phyloP scores from a whole-genome alignment of 2,329 filamentous ascomycete species.

The Penicillium janthinellum region DNA sequence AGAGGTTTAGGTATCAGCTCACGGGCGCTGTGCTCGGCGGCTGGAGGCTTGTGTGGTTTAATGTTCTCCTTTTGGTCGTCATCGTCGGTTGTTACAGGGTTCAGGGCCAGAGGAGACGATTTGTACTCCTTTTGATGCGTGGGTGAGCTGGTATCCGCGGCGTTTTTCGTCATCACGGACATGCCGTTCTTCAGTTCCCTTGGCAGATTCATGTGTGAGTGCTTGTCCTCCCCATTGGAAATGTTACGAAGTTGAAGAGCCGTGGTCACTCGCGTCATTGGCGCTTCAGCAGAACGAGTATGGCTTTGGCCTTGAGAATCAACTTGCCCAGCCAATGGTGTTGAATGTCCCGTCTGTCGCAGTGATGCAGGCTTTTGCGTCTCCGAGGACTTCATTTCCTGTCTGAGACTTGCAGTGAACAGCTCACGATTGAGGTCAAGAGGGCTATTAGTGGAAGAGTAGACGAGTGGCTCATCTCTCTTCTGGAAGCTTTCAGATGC shows the following conservation, averaged over 20 bases:
- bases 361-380: neutral
- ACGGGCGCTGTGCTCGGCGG: neutral
- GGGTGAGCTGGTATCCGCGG: constrained; percentile 4
- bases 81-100: constrained; percentile 22
- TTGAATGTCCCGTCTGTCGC: neutral
- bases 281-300: neutral
- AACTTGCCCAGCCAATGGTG: neutral
- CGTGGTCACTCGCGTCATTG: constrained; percentile 1
- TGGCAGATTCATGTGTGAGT: neutral
- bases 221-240: neutral
- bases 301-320: constrained; percentile 1
- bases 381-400: constrained; percentile 18
- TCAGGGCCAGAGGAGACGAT: constrained; percentile 36
- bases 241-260: constrained; percentile 13
- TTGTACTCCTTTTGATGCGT: constrained; percentile 29
- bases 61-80: constrained; percentile 3
- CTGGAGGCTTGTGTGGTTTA: neutral
- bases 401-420: constrained; percentile 30
- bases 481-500: constrained; percentile 1
- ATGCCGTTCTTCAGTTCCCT: constrained; percentile 1
- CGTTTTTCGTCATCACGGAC: neutral
- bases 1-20: constrained; percentile 3
- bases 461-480: neutral
- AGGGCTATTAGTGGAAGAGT: constrained; percentile 2
- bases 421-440: constrained; percentile 29